Conservation (phyloP, 192 early-diverging fungal species). For the Geosiphon pyriformis region DNA sequence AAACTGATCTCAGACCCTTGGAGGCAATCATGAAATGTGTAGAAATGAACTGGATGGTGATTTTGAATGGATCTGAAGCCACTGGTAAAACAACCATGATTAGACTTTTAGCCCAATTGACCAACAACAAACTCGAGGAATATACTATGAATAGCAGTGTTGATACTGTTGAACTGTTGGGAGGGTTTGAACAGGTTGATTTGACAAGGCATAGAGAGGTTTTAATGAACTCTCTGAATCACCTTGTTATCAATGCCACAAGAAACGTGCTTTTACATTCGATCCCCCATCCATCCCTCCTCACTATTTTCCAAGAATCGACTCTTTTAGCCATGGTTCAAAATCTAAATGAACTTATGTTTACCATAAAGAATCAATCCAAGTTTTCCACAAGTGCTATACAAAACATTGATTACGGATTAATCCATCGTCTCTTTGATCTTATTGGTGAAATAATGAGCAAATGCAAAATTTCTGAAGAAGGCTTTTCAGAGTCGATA, state of each 20-base stretch:
- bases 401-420: background rate
- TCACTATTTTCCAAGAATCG: background rate
- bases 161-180: conserved; percentile 91
- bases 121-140: conserved; percentile 82
- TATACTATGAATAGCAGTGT: conserved; percentile 94
- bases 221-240: conserved; percentile 40
- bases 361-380: conserved; percentile 30
- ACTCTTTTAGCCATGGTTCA: conserved; percentile 24
- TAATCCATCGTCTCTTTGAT: conserved; percentile 15
- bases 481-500: no score
- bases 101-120: conserved; percentile 71
- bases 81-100: conserved; percentile 88
- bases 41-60: conserved; percentile 86
- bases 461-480: background rate
- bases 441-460: background rate
- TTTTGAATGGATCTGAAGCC: conserved; percentile 77
- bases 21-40: conserved; percentile 84
- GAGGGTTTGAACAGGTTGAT: conserved; percentile 97
- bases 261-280: conserved; percentile 36
- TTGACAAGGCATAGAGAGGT: conserved; percentile 60
- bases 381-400: conserved; percentile 11
- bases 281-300: background rate
- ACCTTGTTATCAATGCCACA: conserved; percentile 38
- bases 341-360: conserved; percentile 34
- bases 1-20: conserved; percentile 56